Base-by-base conservation (phyloP, 371 early-diverging fungal genomes). In the Mucor sp. region DNA sequence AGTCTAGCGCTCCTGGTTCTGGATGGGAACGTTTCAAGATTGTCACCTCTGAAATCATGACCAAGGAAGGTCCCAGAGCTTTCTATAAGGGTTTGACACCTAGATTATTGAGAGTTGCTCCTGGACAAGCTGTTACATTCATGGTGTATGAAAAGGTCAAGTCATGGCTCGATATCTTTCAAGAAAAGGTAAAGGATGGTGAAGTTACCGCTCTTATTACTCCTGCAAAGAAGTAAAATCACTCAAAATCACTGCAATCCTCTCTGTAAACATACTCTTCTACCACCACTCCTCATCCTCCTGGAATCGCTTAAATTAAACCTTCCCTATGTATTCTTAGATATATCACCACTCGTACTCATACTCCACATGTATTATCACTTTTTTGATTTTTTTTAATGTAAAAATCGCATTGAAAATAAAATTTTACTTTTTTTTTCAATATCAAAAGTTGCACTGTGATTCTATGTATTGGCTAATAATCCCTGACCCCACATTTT, bases 71-170 rank as follows among this genome's bases (percentile, higher is more conserved):
- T 8, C 90, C 87, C 76, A 77, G 75, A 41, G 97, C 97, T 4
- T 97, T 98, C 86, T 98, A 97, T 84, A 95, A 95, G 84, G 99
- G 98, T 56, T 78, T 97, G 62, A 94, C 97, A 2, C 99, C 98
- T 39, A 90, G 99, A 63, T 87, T 98, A 14, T 80, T 98, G 70
- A 88, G 99, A 72, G 93, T 93, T 27, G 94, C 93, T 15, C 93
- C 93, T 19, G 93, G 94, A 68, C 94, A 93, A 76, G 92, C 94
- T 21, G 90, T 94, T 63, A 94, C 94, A 14, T 94, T 94, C 72
- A 92, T 93, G 75, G 92, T 94, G 6, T 95, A 95, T 69, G 95
- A 95, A 72, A 87, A 88, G 69, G 93, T 94, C 68, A 89, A 87
- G 69, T 64, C 80, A 58, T 92, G 91, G 91, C 82, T 94, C 25